Conservation (phyloP, 305 asterid species). For the Euphrasia arctica region DNA sequence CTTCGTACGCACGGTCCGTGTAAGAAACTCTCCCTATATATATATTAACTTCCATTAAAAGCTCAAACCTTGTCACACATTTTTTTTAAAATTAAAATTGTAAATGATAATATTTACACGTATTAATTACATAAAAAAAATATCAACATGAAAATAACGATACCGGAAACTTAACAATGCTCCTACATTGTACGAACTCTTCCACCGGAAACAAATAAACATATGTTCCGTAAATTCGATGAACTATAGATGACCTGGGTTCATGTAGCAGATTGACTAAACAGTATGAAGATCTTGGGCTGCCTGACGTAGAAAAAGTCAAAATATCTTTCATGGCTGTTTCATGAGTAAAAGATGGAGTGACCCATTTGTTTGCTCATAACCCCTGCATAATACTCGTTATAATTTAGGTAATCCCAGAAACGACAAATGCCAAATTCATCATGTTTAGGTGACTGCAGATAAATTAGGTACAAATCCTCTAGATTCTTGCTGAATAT, state of each 20-base stretch:
- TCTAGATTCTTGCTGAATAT: constrained; percentile 50
- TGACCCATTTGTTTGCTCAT: constrained; percentile 41
- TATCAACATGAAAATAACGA: background rate
- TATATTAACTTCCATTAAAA: no score
- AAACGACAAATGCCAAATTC: constrained; percentile 64
- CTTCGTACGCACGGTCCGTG: no score
- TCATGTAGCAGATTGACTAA: no score
- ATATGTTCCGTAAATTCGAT: no score
- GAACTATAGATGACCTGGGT: no score
- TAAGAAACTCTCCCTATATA: no score
- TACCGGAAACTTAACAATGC: background rate
- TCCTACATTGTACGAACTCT: background rate
- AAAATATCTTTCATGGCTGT: background rate
- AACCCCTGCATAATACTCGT: constrained; percentile 59
- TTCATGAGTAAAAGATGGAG: constrained; percentile 31
- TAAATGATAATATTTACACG: background rate
- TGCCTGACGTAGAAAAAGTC: background rate
- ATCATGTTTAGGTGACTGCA: constrained; percentile 66
- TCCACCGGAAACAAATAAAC: no score
- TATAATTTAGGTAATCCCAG: constrained; percentile 81
- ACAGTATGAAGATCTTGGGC: background rate
- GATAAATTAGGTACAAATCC: constrained; percentile 58
- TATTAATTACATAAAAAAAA: background rate
- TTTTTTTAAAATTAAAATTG: no score
- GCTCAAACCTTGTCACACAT: no score